Percentiles rank a stretch among this genome's conserved stretches.
Conservation (phyloP, 2,329 filamentous ascomycete genomes). For the Neopestalotiopsis rosae region DNA sequence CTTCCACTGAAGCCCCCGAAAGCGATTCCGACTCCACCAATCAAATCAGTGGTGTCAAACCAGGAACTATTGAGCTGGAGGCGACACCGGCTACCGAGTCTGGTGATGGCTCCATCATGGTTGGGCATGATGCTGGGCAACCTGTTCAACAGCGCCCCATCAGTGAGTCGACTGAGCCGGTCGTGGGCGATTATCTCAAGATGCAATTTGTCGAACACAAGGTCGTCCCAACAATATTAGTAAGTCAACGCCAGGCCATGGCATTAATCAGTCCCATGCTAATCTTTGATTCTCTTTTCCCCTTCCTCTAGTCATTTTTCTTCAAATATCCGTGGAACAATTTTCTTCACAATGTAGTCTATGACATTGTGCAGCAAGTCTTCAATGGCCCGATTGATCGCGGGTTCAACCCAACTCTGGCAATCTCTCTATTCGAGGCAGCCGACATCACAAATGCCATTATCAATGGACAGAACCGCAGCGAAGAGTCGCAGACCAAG, state of each 20-base stretch:
- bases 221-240: conserved; percentile 93
- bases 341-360: conserved; percentile 98
- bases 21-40: not conserved
- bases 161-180: conserved; percentile 57
- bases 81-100: conserved; percentile 23
- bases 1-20: not conserved
- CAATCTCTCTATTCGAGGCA: conserved; percentile 90
- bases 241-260: conserved; percentile 51
- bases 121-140: conserved; percentile 27
- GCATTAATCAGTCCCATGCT: not conserved
- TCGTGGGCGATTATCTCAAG: conserved; percentile 94
- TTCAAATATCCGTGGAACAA: conserved; percentile 99
- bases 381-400: conserved; percentile 98
- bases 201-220: conserved; percentile 94
- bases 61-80: conserved; percentile 13
- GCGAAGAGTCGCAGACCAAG: conserved; percentile 82
- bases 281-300: conserved; percentile 19
- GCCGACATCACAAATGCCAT: conserved; percentile 91
- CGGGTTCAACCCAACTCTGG: conserved; percentile 87
- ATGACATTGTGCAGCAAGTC: conserved; percentile 98
- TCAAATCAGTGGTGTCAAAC: not conserved
- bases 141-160: conserved; percentile 25
- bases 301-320: conserved; percentile 78
- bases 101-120: conserved; percentile 35
- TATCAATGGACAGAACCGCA: conserved; percentile 85